Evolutionary conservation across 768 basidiomycete species (phyloP).

Genomic region (Xanthoconium stramineum): DNA sequence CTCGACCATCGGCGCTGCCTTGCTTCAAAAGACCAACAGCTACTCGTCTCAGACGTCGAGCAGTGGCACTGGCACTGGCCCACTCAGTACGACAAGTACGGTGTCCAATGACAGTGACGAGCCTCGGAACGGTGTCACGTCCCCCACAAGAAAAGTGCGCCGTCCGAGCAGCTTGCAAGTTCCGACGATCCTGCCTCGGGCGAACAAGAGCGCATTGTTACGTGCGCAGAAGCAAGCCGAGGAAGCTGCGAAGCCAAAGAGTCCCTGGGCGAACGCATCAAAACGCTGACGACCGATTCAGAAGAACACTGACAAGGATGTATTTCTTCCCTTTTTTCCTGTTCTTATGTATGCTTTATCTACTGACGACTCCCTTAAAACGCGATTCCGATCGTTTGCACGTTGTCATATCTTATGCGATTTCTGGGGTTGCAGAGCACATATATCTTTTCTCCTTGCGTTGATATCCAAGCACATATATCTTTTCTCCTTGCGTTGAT

Average conservation of each 20-base stretch:
- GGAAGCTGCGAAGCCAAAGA: conserved; percentile 32
- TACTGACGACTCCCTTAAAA: conserved; percentile 13
- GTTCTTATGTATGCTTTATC: conserved; percentile 18
- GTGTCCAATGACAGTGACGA: conserved; percentile 24
- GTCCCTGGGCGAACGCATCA: conserved; percentile 32
- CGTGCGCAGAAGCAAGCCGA: conserved; percentile 62
- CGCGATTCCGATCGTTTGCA: conserved; percentile 18
- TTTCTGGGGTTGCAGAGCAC: conserved; percentile 15
- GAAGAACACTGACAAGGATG: neutral
- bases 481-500: conserved; percentile 4
- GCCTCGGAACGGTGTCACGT: conserved; percentile 12
- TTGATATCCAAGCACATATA: conserved; percentile 12
- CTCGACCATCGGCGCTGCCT: conserved; percentile 20
- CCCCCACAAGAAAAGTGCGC: conserved; percentile 33
- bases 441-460: conserved; percentile 3
- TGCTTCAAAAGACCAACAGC: conserved; percentile 19
- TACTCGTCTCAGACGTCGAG: conserved; percentile 26
- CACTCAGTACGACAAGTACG: conserved; percentile 27
- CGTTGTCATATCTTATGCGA: conserved; percentile 12
- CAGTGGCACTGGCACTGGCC: conserved; percentile 24
- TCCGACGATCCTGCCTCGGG: conserved; percentile 65
- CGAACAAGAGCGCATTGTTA: conserved; percentile 71
- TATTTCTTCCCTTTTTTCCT: neutral
- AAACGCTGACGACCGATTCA: conserved; percentile 15
- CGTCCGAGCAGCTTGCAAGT: conserved; percentile 56